phyloP scores from a whole-genome alignment of 2,329 filamentous ascomycete genomes.

The Neopestalotiopsis sp. region DNA sequence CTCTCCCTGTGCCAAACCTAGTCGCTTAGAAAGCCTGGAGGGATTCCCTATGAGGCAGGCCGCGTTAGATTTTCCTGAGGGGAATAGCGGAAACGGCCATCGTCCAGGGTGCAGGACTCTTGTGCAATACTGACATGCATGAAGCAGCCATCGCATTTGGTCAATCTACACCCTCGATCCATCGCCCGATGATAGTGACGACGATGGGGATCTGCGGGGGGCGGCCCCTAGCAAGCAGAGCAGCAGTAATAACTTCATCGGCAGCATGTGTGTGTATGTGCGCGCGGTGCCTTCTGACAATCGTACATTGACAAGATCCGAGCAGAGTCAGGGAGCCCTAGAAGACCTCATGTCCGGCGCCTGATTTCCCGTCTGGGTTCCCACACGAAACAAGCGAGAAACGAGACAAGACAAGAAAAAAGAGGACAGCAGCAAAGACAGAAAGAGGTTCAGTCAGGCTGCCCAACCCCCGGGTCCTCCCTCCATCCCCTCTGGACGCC shows the following conservation, averaged over 20 bases:
- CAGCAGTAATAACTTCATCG: not conserved
- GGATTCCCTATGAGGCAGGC: constrained; percentile 17
- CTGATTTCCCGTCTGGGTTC: constrained; percentile 1
- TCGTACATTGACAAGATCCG: constrained; percentile 9
- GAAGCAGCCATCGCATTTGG: constrained; percentile 5
- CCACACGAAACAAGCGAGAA: constrained; percentile 14
- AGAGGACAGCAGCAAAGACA: too few relatives aligned
- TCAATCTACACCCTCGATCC: constrained; percentile 3
- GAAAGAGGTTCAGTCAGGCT: too few relatives aligned
- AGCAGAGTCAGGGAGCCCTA: constrained; percentile 4
- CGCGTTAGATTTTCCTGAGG: not conserved
- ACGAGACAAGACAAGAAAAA: not conserved
- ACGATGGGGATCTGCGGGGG: constrained; percentile 11
- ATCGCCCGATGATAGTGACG: constrained; percentile 8
- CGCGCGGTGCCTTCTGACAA: constrained; percentile 2
- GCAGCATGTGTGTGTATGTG: constrained; percentile 12
- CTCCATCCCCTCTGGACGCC: too few relatives aligned
- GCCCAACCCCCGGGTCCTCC: too few relatives aligned
- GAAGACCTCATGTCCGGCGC: constrained; percentile 13
- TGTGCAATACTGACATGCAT: constrained; percentile 13
- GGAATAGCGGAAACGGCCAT: constrained; percentile 16
- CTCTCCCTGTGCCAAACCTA: not conserved
- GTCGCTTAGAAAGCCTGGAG: not conserved
- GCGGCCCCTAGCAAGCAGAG: not conserved
- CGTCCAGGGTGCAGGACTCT: constrained; percentile 8